Base-by-base conservation (phyloP, 1,139 yeast species). In the Candida pseudocylindracea region DNA sequence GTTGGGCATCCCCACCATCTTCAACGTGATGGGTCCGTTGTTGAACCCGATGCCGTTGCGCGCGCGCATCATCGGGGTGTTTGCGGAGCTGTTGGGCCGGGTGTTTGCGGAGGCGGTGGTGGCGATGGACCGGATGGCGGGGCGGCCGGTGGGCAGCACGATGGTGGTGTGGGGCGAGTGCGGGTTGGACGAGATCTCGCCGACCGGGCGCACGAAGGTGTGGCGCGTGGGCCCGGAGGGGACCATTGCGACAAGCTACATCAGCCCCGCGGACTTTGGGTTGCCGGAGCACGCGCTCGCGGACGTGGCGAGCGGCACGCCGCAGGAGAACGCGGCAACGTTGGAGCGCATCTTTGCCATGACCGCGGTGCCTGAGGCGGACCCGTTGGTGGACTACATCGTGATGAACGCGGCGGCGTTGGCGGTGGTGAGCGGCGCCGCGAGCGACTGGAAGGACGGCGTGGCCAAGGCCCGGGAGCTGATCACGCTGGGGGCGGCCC, bases 101-200 rank as follows among this genome's bases (percentile, higher is more conserved):
- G 73, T 78, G 9, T 88, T 79, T 45, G 94, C 95, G 8, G 64
- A 71, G 41, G 81, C 94, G 1, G 81, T 88, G 1, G 55, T 67
- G 6, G 55, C 58, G 35, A 53, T 79, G 39, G 60, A 61, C 31
- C 57, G 63, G 41, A 15, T 15, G 41, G 81, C 94, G 1, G 81
- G 88, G 1, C 55, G 67, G 6, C 55, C 58, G 35, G 53, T 79
- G 39, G 60, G 61, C 31, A 57, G 63, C 41, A 75, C 93, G 2
- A 66, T 83, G 70, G 79, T 88, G 28, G 98, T 88, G 11, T 85
- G 75, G 69, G 98, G 98, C 10, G 71, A 72, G 33, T 67, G 80
- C 33, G 93, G 94, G 0, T 58, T 88, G 27, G 98, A 88, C 46
- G 98, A 88, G 50, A 78, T 88, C 29, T 75, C 94, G 1, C 94